Conservation (phyloP, 345 rosid genomes). For the Abelmoschus esculentus region DNA sequence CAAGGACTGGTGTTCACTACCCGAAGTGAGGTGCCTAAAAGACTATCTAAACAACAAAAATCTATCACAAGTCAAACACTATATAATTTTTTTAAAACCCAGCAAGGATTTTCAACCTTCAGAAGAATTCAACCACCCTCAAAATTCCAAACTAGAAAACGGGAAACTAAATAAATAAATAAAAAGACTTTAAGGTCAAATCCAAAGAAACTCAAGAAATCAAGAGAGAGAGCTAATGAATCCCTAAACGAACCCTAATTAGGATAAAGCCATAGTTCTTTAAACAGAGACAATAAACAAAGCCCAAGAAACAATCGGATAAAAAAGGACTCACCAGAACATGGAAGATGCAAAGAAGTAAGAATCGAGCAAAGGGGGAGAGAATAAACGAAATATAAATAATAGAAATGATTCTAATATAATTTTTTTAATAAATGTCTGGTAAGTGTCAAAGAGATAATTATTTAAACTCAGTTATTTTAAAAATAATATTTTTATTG, state of each 20-base stretch:
- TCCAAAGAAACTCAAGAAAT: constrained; percentile 3
- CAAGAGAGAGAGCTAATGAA: not conserved
- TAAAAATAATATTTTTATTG: no score
- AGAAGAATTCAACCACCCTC: not conserved
- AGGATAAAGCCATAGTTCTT: not conserved
- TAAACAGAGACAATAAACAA: not conserved
- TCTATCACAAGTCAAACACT: not conserved
- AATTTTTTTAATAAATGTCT: no score
- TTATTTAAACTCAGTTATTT: no score
- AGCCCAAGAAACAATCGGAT: constrained; percentile 5
- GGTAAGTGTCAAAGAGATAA: no score
- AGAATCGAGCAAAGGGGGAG: not conserved
- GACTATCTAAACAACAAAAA: not conserved
- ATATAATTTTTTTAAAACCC: not conserved
- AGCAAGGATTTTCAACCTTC: not conserved
- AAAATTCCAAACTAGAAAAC: not conserved
- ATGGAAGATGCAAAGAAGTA: not conserved
- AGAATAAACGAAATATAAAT: not conserved
- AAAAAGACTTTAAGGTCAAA: not conserved
- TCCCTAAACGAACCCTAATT: constrained; percentile 9
- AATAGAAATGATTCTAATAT: no score
- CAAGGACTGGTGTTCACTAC: not conserved
- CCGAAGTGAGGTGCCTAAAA: not conserved
- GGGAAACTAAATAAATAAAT: not conserved
- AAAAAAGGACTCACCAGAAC: constrained; percentile 11